Percentiles rank a stretch among this genome's conserved stretches.
Conservation (phyloP, 225 moss, liverwort and hornwort species). For the Antitrichia curtipendula region DNA sequence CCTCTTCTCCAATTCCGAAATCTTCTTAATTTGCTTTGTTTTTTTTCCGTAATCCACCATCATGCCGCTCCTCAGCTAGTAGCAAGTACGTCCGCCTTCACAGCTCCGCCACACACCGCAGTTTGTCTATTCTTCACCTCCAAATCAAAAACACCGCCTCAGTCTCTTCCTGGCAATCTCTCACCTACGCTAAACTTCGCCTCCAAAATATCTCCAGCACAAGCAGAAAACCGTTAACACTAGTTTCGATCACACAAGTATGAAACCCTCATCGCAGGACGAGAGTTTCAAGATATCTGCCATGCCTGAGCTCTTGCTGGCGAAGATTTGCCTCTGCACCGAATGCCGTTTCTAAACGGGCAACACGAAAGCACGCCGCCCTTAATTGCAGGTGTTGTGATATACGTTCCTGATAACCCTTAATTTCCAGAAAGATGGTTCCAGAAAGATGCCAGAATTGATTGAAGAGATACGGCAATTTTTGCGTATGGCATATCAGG, state of each 20-base stretch:
- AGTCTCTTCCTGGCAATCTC: background rate
- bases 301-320: background rate
- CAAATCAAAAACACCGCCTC: background rate
- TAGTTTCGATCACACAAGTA: background rate
- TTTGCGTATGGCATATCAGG: too few relatives aligned
- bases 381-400: background rate
- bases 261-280: background rate
- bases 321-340: background rate
- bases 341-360: background rate
- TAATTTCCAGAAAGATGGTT: background rate
- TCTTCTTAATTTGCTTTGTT: background rate
- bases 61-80: background rate
- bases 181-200: too few relatives aligned
- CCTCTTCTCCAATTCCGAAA: background rate
- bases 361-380: background rate
- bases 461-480: background rate
- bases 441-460: background rate
- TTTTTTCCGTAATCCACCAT: background rate
- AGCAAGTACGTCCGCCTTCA: background rate
- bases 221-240: background rate
- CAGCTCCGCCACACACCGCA: background rate
- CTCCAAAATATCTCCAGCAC: background rate
- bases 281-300: background rate
- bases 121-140: background rate
- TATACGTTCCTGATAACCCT: background rate